phyloP scores from a whole-genome alignment of 2,329 filamentous ascomycete species.

The Geosmithia morbida region DNA sequence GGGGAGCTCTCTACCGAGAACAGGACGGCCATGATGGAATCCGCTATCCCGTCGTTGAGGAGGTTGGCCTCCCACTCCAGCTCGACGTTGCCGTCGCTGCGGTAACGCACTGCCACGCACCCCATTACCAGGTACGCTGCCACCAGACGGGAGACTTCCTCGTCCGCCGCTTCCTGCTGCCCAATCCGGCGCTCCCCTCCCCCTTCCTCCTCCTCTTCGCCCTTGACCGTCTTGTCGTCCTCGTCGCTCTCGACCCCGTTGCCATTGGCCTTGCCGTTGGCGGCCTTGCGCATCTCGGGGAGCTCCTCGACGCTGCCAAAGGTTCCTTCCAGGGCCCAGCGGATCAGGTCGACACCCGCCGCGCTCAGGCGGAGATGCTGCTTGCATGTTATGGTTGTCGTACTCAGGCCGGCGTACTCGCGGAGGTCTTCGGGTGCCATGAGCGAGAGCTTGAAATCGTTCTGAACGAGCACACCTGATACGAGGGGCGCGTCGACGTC shows the following conservation, averaged over 20 bases:
- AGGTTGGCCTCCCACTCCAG: slow-evolving; percentile 97
- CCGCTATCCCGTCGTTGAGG: slow-evolving; percentile 95
- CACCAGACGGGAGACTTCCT: slow-evolving; percentile 42
- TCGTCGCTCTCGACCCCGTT: slow-evolving; percentile 18
- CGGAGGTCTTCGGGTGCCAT: slow-evolving; percentile 95
- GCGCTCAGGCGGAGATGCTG: slow-evolving; percentile 80
- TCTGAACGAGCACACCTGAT: slow-evolving; percentile 86
- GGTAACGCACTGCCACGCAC: slow-evolving; percentile 70
- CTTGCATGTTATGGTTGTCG: slow-evolving; percentile 84
- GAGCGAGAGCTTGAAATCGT: slow-evolving; percentile 91
- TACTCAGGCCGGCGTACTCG: slow-evolving; percentile 93
- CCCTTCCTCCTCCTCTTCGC: slow-evolving; percentile 12
- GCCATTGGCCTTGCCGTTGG: slow-evolving; percentile 16
- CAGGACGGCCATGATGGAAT: slow-evolving; percentile 86
- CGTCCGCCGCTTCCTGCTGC: slow-evolving; percentile 45
- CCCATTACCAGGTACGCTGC: slow-evolving; percentile 70
- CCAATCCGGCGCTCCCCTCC: no score
- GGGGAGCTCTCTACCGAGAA: slow-evolving; percentile 88
- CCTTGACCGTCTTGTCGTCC: slow-evolving; percentile 6
- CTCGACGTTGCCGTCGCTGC: slow-evolving; percentile 65
- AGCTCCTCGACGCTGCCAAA: slow-evolving; percentile 75
- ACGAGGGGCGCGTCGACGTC: slow-evolving; percentile 39
- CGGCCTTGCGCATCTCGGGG: slow-evolving; percentile 33
- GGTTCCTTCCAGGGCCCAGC: slow-evolving; percentile 86
- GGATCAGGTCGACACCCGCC: slow-evolving; percentile 79